Base-by-base conservation (phyloP, 2,329 filamentous ascomycete species). In the Simplicillium aogashimaense region DNA sequence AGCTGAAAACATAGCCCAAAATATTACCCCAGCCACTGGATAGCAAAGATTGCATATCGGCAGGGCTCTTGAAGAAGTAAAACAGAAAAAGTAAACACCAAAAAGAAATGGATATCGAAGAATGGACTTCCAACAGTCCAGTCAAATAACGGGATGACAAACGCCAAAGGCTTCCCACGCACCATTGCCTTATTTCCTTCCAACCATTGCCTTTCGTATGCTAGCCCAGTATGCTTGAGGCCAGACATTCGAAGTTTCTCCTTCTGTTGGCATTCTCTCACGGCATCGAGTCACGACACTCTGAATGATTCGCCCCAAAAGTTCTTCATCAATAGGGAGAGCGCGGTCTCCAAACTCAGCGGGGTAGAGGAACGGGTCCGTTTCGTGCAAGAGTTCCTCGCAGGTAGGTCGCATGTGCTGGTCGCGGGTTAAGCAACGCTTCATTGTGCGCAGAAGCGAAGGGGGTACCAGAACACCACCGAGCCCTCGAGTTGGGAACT, bases 401-500 rank as follows among this genome's bases (percentile, higher is more conserved):
- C 77, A 81, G 0, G 79, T 80, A 3, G 79, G 79, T 1, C 81
- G 69, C 53, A 75, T 64, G 48, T 75, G 69, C 48, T 74, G 72
- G 47, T 84, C 76, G 38, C 80, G 70, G 51, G 68, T 70, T 8
- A 85, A 65, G 50, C 80, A 84, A 13, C 72, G 68, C 50, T 66
- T 72, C 67, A 85, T 68, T 0, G 79, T 83, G 25, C 70, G 63
- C 29, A 83, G 58, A 11, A 83, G 62, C 10, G 71, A 72, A 0
- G 66, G 62, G 1, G 80, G 79, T 1, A 85, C 76, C 0, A 66
- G 63, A 1, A 71, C 66, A 39, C 70, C 81, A 34, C 86, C 86
- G 38, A 88, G 66, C 11, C 81, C 86, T 3, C 72, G 68, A 1
- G 78, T 70, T 0, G 82, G 82, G 52, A 81, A 92, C 41, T 86